Evolutionary conservation across 306 rosid genomes (phyloP).

Genomic region (Vigna mungo): DNA sequence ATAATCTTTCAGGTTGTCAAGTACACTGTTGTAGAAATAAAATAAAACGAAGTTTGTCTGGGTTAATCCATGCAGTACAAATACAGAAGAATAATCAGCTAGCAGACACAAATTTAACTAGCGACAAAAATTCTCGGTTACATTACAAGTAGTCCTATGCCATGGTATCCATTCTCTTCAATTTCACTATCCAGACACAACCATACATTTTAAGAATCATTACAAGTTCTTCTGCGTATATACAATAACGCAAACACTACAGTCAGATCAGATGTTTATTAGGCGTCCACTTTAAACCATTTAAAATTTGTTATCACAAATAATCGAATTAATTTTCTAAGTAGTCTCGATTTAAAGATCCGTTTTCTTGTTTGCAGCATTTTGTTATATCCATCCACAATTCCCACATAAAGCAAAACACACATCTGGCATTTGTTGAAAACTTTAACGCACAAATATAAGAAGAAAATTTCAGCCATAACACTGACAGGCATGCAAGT

Average conservation of each 20-base stretch:
- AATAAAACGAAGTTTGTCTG: neutral
- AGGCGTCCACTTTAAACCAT: slow-evolving; percentile 2
- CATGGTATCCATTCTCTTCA: slow-evolving; percentile 21
- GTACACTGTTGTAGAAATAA: slow-evolving; percentile 60
- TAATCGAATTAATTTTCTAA: neutral
- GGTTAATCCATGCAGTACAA: slow-evolving; percentile 25
- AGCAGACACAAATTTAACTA: slow-evolving; percentile 12
- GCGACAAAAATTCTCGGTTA: neutral
- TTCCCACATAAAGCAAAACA: neutral
- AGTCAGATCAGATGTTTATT: slow-evolving; percentile 7
- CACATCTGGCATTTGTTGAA: slow-evolving; percentile 30
- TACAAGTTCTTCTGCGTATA: neutral
- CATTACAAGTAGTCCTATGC: neutral
- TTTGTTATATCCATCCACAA: neutral
- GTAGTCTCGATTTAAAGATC: neutral
- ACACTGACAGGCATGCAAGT: neutral
- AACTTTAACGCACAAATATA: neutral
- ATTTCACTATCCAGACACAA: slow-evolving; percentile 15
- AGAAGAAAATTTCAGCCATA: neutral
- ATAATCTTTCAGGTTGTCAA: slow-evolving; percentile 93
- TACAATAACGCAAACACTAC: slow-evolving; percentile 7
- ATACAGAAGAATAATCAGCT: neutral
- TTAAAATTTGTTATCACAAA: slow-evolving; percentile 1
- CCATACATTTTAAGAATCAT: slow-evolving; percentile 7
- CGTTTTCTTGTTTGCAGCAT: neutral